Percentiles rank a stretch among this genome's conserved stretches.
phyloP scores from a whole-genome alignment of 495 filamentous ascomycete species.

The Xylaria nigripes region DNA sequence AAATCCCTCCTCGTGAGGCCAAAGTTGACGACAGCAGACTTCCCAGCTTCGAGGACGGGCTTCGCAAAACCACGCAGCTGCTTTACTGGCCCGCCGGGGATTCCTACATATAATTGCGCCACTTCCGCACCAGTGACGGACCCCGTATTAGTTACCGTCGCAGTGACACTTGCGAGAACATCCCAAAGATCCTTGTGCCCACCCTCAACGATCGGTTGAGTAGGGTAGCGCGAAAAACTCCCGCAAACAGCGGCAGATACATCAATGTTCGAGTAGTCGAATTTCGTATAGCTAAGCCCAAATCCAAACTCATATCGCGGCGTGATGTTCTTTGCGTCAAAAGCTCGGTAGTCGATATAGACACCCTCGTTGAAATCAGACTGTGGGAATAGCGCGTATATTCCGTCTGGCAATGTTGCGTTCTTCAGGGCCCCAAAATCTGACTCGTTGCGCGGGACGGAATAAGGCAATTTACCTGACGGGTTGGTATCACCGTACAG shows the following conservation, averaged over 20 bases:
- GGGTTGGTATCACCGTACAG: slow-evolving; percentile 45
- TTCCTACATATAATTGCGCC: slow-evolving; percentile 56
- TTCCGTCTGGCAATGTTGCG: slow-evolving; percentile 28
- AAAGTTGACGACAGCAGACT: slow-evolving; percentile 41
- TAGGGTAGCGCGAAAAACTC: slow-evolving; percentile 26
- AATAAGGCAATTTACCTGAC: slow-evolving; percentile 62
- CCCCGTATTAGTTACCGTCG: slow-evolving; percentile 51
- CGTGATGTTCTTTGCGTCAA: slow-evolving; percentile 53
- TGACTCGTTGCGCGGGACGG: slow-evolving; percentile 52
- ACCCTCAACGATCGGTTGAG: slow-evolving; percentile 42
- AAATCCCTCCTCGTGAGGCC: slow-evolving; percentile 56
- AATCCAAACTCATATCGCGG: slow-evolving; percentile 67
- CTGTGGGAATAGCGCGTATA: slow-evolving; percentile 43
- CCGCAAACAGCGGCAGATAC: slow-evolving; percentile 23
- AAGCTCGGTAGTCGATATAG: slow-evolving; percentile 59
- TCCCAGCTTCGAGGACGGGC: slow-evolving; percentile 36
- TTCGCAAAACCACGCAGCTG: slow-evolving; percentile 65
- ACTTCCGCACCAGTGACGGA: slow-evolving; percentile 43
- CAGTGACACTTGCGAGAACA: slow-evolving; percentile 41
- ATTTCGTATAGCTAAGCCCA: slow-evolving; percentile 62
- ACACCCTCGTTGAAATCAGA: slow-evolving; percentile 58
- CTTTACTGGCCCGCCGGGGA: slow-evolving; percentile 44
- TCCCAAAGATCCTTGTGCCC: slow-evolving; percentile 55
- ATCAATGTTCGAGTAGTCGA: slow-evolving; percentile 39
- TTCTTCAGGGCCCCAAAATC: slow-evolving; percentile 47